A percentile compares a stretch with the other conserved stretches of the same genome.
Conservation (phyloP, 139 green algal genomes). For the Tetradesmus obliquus region DNA sequence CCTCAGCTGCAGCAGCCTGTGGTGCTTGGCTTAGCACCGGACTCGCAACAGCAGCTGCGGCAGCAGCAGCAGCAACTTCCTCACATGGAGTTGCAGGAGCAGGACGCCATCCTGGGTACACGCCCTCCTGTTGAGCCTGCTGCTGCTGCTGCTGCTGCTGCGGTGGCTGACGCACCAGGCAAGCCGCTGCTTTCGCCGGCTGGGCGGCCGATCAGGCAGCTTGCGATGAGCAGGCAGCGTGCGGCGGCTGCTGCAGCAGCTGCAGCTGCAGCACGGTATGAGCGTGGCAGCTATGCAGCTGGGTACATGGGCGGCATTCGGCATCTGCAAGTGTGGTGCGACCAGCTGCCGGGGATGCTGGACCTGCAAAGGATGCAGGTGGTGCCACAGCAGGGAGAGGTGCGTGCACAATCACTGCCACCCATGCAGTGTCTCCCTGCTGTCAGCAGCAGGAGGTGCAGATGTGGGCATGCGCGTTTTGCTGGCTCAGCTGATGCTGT, state of each 20-base stretch:
- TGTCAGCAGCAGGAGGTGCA: too few species aligned
- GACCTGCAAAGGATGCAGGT: slow-evolving; percentile 39
- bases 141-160: background rate
- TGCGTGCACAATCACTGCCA: background rate
- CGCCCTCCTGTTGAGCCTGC: background rate
- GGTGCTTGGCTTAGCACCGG: background rate
- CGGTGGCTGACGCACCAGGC: background rate
- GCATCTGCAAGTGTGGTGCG: slow-evolving; percentile 34
- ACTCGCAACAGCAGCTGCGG: background rate
- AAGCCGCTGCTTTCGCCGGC: slow-evolving; percentile 11
- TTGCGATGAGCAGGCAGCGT: background rate
- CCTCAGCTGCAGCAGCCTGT: background rate
- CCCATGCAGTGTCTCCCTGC: background rate
- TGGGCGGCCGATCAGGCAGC: slow-evolving; percentile 15
- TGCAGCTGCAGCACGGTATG: background rate
- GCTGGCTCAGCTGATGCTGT: too few species aligned
- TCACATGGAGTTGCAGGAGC: background rate
- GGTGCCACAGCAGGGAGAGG: background rate
- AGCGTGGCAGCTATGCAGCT: background rate
- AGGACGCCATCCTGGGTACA: background rate
- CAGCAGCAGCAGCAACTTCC: background rate
- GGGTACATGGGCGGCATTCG: slow-evolving; percentile 2
- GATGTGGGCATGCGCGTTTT: too few species aligned
- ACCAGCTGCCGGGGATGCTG: slow-evolving; percentile 32
- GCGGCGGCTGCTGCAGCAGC: slow-evolving; percentile 1